These are phyloP conservation scores for Ascochyta clinopodiicola DNA, from an alignment of 2,329 filamentous ascomycete species.

Conservation along the genomic window DNA sequence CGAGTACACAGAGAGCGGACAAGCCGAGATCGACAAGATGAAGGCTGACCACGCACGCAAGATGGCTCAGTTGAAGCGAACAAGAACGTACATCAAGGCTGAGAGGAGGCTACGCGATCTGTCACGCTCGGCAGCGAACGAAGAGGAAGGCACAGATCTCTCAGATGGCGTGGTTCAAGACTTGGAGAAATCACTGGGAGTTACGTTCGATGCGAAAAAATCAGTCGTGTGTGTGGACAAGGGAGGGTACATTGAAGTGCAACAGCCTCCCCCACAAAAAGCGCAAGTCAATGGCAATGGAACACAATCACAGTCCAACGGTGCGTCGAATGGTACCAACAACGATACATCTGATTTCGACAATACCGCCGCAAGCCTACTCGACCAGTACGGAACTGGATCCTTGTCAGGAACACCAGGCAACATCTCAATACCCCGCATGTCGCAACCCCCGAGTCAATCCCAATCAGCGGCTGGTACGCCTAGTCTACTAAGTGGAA, in stretches of 20 bases:
- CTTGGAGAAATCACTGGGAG: conserved; percentile 74
- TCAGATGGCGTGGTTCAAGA: conserved; percentile 77
- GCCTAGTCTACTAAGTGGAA: conserved; percentile 49
- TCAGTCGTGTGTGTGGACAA: conserved; percentile 76
- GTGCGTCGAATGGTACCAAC: conserved; percentile 41
- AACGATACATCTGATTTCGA: conserved; percentile 44
- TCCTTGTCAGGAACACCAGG: conserved; percentile 66
- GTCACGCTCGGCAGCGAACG: conserved; percentile 52
- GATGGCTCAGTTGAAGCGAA: conserved; percentile 75
- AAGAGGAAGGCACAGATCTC: conserved; percentile 49
- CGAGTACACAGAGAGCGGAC: conserved; percentile 73
- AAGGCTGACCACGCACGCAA: conserved; percentile 78
- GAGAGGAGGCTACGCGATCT: conserved; percentile 77
- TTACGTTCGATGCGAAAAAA: conserved; percentile 68
- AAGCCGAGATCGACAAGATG: conserved; percentile 84
- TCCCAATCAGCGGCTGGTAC: conserved; percentile 65
- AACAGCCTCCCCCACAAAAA: conserved; percentile 38
- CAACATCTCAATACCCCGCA: conserved; percentile 64
- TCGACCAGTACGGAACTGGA: conserved; percentile 72
- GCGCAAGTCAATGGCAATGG: conserved; percentile 42
- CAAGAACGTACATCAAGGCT: conserved; percentile 72
- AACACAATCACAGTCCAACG: conserved; percentile 35
- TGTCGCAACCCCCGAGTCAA: conserved; percentile 61
- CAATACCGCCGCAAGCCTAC: conserved; percentile 62
- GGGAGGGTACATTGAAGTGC: conserved; percentile 73